Evolutionary conservation across 306 rosid species (phyloP).

Genomic region (Oemleria cerasiformis): DNA sequence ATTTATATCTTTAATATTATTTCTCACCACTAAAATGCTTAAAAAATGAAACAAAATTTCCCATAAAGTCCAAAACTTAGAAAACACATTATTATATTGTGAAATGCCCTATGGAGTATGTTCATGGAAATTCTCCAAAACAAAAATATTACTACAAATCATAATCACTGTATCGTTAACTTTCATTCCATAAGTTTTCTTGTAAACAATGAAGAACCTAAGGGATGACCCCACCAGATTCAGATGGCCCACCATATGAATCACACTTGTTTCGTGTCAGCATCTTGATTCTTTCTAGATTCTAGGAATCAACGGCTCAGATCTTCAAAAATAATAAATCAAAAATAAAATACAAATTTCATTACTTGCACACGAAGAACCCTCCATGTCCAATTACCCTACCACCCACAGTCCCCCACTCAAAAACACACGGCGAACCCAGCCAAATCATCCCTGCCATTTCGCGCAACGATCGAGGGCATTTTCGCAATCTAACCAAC

Average conservation of each 20-base stretch:
- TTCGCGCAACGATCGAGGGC: neutral
- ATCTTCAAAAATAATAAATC: neutral
- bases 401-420: neutral
- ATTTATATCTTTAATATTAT: no score
- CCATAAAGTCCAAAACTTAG: no score
- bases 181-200: neutral
- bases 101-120: no score
- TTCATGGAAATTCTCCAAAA: no score
- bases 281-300: neutral
- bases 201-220: neutral
- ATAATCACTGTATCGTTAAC: neutral
- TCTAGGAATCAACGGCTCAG: conserved; percentile 16
- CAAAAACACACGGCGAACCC: neutral
- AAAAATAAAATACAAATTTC: no score
- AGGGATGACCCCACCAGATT: neutral
- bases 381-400: neutral
- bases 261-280: conserved; percentile 17
- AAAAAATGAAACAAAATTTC: no score
- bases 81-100: no score
- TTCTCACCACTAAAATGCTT: no score
- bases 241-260: conserved; percentile 9
- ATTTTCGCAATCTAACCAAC: conserved; percentile 24
- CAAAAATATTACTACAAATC: no score
- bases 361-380: conserved; percentile 30
- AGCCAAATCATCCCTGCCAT: neutral